Conservation (phyloP, 2,329 filamentous ascomycete genomes). For the Exophiala alcalophila region DNA sequence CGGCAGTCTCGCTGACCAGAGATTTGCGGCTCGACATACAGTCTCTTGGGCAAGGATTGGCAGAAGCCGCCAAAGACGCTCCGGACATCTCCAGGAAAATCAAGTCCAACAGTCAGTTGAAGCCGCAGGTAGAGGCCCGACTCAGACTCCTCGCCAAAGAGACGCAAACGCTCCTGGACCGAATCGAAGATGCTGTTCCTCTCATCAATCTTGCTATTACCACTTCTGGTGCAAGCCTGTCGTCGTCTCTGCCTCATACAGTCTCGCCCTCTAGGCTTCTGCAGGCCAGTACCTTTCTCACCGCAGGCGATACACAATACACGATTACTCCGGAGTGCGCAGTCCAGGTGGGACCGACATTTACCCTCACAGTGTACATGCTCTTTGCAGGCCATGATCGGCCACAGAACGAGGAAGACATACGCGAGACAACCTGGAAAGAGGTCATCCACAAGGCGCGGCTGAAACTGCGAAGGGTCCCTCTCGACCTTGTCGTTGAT, state of each 20-base stretch:
- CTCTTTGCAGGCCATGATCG: conserved; percentile 77
- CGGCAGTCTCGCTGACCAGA: conserved; percentile 78
- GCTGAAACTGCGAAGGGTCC: conserved; percentile 73
- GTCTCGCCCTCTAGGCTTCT: conserved; percentile 88
- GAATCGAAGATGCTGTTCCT: conserved; percentile 88
- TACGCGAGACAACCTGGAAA: conserved; percentile 79
- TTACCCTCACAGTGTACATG: conserved; percentile 90
- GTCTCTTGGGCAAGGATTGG: conserved; percentile 70
- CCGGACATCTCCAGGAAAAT: conserved; percentile 46
- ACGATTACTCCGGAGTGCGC: conserved; percentile 59
- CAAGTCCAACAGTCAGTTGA: conserved; percentile 43
- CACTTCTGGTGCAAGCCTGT: conserved; percentile 83
- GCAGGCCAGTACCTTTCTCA: conserved; percentile 89
- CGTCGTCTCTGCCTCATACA: conserved; percentile 71
- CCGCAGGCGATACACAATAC: conserved; percentile 81
- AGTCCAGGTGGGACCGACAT: conserved; percentile 82
- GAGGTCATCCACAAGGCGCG: conserved; percentile 92
- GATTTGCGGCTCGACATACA: conserved; percentile 80
- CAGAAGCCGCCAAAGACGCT: conserved; percentile 64
- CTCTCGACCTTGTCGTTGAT: conserved; percentile 50
- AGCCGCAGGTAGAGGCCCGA: conserved; percentile 58
- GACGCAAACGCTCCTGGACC: conserved; percentile 69
- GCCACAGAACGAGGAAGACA: conserved; percentile 54
- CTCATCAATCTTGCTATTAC: conserved; percentile 91
- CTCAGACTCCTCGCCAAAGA: conserved; percentile 68